Conservation (phyloP, 1,139 yeast genomes). For the Candida albicans region DNA sequence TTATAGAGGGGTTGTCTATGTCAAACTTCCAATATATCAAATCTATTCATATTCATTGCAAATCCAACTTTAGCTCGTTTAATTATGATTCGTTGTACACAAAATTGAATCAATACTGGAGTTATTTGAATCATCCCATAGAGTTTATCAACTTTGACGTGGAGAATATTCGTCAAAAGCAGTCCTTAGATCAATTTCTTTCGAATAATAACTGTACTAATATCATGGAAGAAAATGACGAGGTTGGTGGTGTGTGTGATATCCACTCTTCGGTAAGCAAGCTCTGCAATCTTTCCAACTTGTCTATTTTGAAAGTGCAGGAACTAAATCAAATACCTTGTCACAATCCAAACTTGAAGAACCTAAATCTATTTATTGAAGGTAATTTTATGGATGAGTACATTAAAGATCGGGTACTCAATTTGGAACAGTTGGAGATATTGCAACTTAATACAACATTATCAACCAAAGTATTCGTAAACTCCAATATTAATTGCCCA, state of each 20-base stretch:
- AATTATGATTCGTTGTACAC: constrained; percentile 13
- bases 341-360: constrained; percentile 11
- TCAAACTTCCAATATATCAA: constrained; percentile 11
- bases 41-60: constrained; percentile 15
- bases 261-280: neutral
- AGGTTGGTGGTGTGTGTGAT: neutral
- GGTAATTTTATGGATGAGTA: constrained; percentile 3
- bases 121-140: constrained; percentile 9
- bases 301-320: constrained; percentile 13
- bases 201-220: constrained; percentile 7
- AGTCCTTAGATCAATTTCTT: constrained; percentile 14
- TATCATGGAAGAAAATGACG: constrained; percentile 16
- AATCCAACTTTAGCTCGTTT: constrained; percentile 14
- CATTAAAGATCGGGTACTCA: neutral
- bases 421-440: constrained; percentile 5
- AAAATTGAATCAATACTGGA: constrained; percentile 12
- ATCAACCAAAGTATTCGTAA: constrained; percentile 12
- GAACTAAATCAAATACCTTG: constrained; percentile 11
- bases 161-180: constrained; percentile 13
- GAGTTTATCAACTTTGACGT: constrained; percentile 16
- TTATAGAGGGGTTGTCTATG: constrained; percentile 8
- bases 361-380: constrained; percentile 15
- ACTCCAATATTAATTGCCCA: constrained; percentile 8
- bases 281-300: constrained; percentile 12
- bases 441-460: constrained; percentile 15